Conservation (phyloP, 2,329 filamentous ascomycete species). For the Fusarium nanum region DNA sequence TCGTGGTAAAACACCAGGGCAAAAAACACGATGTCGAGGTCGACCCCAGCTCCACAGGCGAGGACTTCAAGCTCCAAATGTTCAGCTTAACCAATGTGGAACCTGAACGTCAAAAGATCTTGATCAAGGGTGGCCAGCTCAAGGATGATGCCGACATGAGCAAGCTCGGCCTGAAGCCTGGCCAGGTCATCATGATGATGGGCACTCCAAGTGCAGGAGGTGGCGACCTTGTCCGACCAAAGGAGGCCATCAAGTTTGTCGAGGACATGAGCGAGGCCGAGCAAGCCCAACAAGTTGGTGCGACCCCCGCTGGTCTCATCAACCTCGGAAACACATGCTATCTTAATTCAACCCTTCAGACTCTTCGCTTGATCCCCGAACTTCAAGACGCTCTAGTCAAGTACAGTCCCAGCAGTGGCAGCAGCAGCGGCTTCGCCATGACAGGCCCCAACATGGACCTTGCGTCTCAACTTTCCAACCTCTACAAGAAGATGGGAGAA, state of each 20-base stretch:
- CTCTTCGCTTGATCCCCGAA: constrained; percentile 88
- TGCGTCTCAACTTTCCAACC: constrained; percentile 78
- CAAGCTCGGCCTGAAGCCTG: constrained; percentile 85
- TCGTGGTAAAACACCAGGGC: constrained; percentile 93
- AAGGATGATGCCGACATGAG: constrained; percentile 94
- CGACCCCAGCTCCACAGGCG: constrained; percentile 84
- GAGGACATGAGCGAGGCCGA: constrained; percentile 99
- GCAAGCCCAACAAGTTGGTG: constrained; percentile 82
- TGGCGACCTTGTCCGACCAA: constrained; percentile 74
- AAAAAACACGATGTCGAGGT: constrained; percentile 96
- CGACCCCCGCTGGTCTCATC: constrained; percentile 86
- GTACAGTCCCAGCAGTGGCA: constrained; percentile 56
- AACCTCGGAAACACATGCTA: constrained; percentile 99
- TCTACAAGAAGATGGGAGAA: constrained; percentile 90
- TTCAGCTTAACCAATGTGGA: constrained; percentile 96
- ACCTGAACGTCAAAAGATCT: constrained; percentile 93
- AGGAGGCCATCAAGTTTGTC: constrained; percentile 85
- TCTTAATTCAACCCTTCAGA: constrained; percentile 96
- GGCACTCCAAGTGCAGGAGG: constrained; percentile 81
- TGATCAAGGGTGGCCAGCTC: constrained; percentile 92
- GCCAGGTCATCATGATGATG: constrained; percentile 95
- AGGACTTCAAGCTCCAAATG: constrained; percentile 95
- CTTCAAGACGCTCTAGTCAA: constrained; percentile 80
- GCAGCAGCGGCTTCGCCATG: constrained; percentile 61
- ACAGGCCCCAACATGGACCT: constrained; percentile 66